These are phyloP conservation scores for Datura wrightii DNA, from an alignment of 257 asterid species.

Conservation along the genomic window DNA sequence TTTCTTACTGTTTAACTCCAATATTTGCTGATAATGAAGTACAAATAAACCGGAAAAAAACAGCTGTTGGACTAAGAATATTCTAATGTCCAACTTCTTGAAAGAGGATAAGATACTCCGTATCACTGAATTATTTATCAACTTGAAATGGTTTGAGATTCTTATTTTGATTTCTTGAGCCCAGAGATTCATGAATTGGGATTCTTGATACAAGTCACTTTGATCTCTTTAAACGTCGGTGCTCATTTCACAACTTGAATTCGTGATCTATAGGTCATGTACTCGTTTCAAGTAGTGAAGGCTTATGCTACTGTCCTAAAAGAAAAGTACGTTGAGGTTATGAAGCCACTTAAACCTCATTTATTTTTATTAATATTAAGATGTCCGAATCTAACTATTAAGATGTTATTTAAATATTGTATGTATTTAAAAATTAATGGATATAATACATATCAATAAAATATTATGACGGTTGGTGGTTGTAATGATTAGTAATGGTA, in stretches of 20 bases:
- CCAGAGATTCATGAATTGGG: background rate
- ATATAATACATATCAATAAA: no score
- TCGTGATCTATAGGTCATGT: background rate
- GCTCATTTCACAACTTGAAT: background rate
- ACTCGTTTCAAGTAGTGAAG: background rate
- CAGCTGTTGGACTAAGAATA: background rate
- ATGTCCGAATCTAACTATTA: no score
- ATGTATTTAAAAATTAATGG: no score
- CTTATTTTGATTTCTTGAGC: background rate
- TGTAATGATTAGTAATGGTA: background rate
- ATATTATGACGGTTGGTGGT: background rate
- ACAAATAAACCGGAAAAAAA: background rate
- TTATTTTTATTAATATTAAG: no score
- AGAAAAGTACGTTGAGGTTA: background rate
- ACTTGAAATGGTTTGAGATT: background rate
- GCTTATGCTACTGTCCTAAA: background rate
- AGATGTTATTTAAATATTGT: no score
- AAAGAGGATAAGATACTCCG: background rate
- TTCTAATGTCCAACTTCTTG: slow-evolving; percentile 5
- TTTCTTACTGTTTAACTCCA: background rate
- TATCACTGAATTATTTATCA: background rate
- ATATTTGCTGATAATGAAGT: background rate
- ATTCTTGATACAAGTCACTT: background rate
- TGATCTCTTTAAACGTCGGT: no score
- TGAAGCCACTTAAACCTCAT: background rate